These are phyloP conservation scores for Rhytidiadelphus loreus DNA, from an alignment of 225 moss, liverwort and hornwort species.

Conservation along the genomic window DNA sequence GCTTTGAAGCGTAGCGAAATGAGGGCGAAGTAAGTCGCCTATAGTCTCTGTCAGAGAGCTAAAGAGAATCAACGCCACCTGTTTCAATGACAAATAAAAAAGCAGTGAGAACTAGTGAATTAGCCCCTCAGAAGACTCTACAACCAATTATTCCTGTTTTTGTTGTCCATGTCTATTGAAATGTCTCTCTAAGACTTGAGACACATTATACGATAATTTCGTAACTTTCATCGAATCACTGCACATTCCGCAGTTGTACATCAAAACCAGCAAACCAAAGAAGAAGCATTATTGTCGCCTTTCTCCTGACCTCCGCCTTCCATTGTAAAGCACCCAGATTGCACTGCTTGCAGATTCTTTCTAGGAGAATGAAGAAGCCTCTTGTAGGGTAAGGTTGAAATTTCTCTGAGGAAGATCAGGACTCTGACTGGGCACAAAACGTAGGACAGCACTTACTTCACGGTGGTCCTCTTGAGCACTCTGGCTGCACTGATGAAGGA, in stretches of 20 bases:
- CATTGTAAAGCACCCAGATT: neutral
- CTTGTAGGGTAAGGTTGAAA: neutral
- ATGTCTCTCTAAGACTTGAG: neutral
- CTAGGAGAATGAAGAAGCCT: neutral
- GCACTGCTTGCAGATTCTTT: neutral
- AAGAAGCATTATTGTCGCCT: neutral
- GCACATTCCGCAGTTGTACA: neutral
- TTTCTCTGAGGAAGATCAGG: neutral
- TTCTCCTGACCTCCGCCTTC: neutral
- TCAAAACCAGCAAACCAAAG: neutral
- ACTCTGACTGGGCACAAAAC: neutral
- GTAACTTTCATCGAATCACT: neutral
- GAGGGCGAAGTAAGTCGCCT: constrained; percentile 90
- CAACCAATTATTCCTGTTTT: neutral
- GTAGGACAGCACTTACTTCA: constrained; percentile 53
- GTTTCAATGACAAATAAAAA: constrained; percentile 4
- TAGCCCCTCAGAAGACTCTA: neutral
- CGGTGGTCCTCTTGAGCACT: constrained; percentile 96
- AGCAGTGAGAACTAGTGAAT: neutral
- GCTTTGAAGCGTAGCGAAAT: constrained; percentile 86
- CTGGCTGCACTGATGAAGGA: constrained; percentile 92
- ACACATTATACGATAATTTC: neutral
- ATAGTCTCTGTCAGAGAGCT: constrained; percentile 98
- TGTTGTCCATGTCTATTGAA: neutral
- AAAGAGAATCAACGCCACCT: constrained; percentile 96